Percentiles rank a stretch among this genome's conserved stretches.
phyloP scores from a whole-genome alignment of 1,284 basidiomycete genomes.

The Rhodotorula sp. region DNA sequence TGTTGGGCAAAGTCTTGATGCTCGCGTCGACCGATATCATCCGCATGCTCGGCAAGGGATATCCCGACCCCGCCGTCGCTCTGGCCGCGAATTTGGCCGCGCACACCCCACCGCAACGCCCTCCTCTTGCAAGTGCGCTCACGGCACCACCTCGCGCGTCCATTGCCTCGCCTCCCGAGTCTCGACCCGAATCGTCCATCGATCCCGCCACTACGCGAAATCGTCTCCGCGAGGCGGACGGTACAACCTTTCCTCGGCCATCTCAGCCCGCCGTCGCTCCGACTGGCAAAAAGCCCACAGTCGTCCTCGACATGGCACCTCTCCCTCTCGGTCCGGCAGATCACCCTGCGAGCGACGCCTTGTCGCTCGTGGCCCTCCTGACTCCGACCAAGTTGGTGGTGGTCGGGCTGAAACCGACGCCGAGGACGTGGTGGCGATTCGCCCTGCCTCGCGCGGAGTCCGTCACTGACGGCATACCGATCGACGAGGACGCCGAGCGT shows the following conservation, averaged over 20 bases:
- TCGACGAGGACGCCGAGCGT: conserved; percentile 45
- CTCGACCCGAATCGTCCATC: background rate
- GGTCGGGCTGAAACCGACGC: conserved; percentile 85
- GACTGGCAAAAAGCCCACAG: conserved; percentile 55
- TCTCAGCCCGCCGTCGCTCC: background rate
- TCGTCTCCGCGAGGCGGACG: background rate
- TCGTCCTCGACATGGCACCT: conserved; percentile 73
- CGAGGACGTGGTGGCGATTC: conserved; percentile 88
- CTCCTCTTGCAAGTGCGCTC: background rate
- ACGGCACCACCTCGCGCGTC: conserved; percentile 17
- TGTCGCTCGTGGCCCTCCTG: conserved; percentile 79
- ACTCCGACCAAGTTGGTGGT: conserved; percentile 88
- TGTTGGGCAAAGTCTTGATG: conserved; percentile 88
- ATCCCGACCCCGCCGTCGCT: conserved; percentile 55
- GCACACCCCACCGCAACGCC: conserved; percentile 10
- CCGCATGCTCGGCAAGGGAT: conserved; percentile 87
- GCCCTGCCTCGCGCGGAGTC: conserved; percentile 56
- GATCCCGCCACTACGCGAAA: background rate
- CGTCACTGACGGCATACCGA: conserved; percentile 51
- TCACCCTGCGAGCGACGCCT: conserved; percentile 72
- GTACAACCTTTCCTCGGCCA: background rate
- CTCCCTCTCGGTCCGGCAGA: conserved; percentile 74
- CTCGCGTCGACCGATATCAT: conserved; percentile 93
- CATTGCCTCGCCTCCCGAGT: conserved; percentile 40
- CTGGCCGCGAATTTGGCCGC: conserved; percentile 27